phyloP scores from a whole-genome alignment of 148 eudicot species.

The Selenicereus undatus region DNA sequence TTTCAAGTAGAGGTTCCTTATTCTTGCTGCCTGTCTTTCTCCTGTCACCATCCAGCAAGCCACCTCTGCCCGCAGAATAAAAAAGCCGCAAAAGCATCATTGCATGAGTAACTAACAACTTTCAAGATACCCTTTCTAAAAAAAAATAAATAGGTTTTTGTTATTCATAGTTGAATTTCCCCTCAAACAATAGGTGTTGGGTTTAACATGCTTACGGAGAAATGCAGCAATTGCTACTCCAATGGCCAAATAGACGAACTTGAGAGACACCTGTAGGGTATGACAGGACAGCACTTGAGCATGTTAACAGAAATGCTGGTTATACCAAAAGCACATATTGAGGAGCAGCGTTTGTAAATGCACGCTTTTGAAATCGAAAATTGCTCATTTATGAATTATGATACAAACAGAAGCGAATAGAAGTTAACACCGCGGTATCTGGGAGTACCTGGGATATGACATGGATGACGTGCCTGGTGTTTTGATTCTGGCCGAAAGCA shows the following conservation, averaged over 20 bases:
- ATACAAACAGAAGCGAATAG: background rate
- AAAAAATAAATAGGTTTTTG: too few relatives aligned
- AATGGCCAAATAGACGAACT: constrained; percentile 47
- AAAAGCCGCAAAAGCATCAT: background rate
- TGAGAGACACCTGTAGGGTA: constrained; percentile 39
- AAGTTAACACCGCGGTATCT: too few relatives aligned
- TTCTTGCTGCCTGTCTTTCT: constrained; percentile 62
- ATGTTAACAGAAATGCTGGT: background rate
- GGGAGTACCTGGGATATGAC: constrained; percentile 41
- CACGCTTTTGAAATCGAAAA: background rate
- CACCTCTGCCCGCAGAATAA: constrained; percentile 39
- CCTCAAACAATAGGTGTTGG: background rate
- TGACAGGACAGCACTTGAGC: background rate
- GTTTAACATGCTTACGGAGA: constrained; percentile 43
- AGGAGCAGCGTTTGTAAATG: background rate
- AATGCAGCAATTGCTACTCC: constrained; percentile 49
- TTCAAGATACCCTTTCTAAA: background rate
- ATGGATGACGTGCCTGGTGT: constrained; percentile 23
- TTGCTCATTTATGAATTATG: background rate
- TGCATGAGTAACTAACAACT: background rate
- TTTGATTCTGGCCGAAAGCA: constrained; percentile 51
- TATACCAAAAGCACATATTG: background rate
- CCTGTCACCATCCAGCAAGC: constrained; percentile 69
- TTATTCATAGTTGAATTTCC: background rate
- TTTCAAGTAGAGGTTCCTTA: constrained; percentile 51